Evolutionary conservation across 345 rosid genomes (phyloP).

Genomic region (Microcos paniculata): DNA sequence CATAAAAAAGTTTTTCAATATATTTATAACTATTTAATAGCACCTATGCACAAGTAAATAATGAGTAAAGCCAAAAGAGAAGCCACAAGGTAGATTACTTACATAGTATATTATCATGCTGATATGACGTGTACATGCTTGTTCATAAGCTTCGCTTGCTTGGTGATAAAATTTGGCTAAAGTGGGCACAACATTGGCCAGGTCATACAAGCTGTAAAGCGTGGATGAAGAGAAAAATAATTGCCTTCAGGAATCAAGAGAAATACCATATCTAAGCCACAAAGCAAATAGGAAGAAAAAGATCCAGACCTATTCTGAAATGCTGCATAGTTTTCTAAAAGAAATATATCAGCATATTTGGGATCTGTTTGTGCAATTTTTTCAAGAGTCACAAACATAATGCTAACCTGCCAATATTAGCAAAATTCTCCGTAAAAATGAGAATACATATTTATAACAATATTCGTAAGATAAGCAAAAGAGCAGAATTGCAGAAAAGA

Average conservation of each 20-base stretch:
- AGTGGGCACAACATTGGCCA: conserved; percentile 93
- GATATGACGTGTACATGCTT: conserved; percentile 95
- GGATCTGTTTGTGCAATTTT: conserved; percentile 93
- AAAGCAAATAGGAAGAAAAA: background rate
- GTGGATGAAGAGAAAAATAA: conserved; percentile 7
- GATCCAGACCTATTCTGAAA: conserved; percentile 81
- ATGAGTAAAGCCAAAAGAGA: background rate
- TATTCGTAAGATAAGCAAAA: background rate
- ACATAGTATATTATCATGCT: conserved; percentile 93
- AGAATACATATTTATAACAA: background rate
- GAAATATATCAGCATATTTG: conserved; percentile 86
- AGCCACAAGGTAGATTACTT: conserved; percentile 35
- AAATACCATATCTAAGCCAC: conserved; percentile 3
- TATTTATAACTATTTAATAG: background rate
- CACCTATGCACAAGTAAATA: conserved; percentile 2
- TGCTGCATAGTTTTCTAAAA: conserved; percentile 96
- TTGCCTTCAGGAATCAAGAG: background rate
- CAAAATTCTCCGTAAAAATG: background rate
- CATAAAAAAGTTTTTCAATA: background rate
- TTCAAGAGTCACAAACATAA: conserved; percentile 93
- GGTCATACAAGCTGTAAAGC: conserved; percentile 81
- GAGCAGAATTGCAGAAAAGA: background rate
- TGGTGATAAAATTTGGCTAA: conserved; percentile 99
- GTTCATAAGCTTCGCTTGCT: conserved; percentile 98
- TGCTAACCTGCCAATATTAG: conserved; percentile 65